Base-by-base conservation (phyloP, 2,329 filamentous ascomycete genomes). In the Botryotinia convoluta region DNA sequence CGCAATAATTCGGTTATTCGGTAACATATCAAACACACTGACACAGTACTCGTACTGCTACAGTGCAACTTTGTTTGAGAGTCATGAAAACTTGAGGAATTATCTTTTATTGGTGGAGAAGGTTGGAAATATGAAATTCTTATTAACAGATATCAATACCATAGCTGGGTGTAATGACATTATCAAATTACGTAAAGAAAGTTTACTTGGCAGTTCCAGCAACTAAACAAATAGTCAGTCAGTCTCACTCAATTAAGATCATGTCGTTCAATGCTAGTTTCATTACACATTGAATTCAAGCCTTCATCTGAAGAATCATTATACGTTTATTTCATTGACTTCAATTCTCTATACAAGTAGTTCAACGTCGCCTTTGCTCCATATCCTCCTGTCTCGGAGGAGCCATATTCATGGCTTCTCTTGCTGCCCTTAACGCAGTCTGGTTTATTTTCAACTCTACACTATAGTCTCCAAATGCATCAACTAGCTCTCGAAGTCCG, bases 391-490 rank as follows among this genome's bases (percentile, higher is more conserved):
- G 54, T 39, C 42, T 32, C 16, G 57, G 32, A 70, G 71, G 71
- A 63, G 61, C 57, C 45, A 60, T 44, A 51, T 61, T 39, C 35
- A 72, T 71, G 51, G 90, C 91, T 80, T 94, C 91, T 81, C 87
- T 91, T 7, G 93, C 95, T 73, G 92, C 84, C 77, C 91, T 87
- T 77, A 97, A 85, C 78, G 98, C 95, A 72, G 87, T 86, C 75
- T 87, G 85, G 57, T 86, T 91, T 76, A 98, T 83, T 63, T 91
- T 88, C 77, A 97, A 84, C 74, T 93, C 90, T 51, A 85, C 84
- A 76, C 91, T 87, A 81, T 94, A 98, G 73, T 89, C 88, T 73
- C 91, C 92, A 83, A 97, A 98, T 35, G 87, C 89, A 18, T 83
- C 81, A 51, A 98, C 78, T 7, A 98, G 84, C 72, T 89, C 87